Base-by-base conservation (phyloP, 1,284 basidiomycete genomes). In the Heliocybe sulcata region DNA sequence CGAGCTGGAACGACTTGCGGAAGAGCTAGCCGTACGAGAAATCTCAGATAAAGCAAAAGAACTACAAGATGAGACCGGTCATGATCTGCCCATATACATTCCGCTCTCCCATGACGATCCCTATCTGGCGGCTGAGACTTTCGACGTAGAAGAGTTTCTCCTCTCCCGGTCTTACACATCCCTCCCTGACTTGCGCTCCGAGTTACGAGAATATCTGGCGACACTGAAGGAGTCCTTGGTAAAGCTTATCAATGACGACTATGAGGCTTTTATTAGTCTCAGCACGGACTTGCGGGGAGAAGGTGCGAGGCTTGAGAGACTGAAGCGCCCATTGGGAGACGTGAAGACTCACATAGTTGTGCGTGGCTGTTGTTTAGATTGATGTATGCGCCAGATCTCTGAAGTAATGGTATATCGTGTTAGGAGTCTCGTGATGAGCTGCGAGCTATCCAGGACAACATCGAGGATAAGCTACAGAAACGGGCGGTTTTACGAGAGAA, bases 221-320 rank as follows among this genome's bases (percentile, higher is more conserved):
- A 77, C 80, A 14, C 73, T 99, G 61, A 93, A 95, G 65, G 90
- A 94, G 66, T 94, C 97, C 67, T 81, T 99, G 27, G 92, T 98
- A 27, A 86, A 85, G 65, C 83, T 98, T 65, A 98, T 99, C 69
- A 98, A 99, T 68, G 89, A 94, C 64, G 95, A 98, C 71, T 98
- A 98, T 69, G 94, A 94, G 68, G 94, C 94, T 47, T 98, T 98
- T 69, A 97, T 99, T 61, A 93, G 90, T 61, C 77, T 99, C 23
- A 95, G 94, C 60, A 94, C 90, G 1, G 92, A 94, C 61, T 68
- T 97, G 59, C 78, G 85, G 57, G 92, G 89, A 29, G 94, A 97
- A 69, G 91, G 90, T 1, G 75, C 76, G 49, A 77, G 90, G 58
- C 67, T 95, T 62, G 77, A 81, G 58, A 74, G 79, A 54, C 68